A percentile compares a stretch with the other conserved stretches of the same genome.
Evolutionary conservation across 1,284 basidiomycete species (phyloP).

Genomic region (Cutaneotrichosporon sp.): DNA sequence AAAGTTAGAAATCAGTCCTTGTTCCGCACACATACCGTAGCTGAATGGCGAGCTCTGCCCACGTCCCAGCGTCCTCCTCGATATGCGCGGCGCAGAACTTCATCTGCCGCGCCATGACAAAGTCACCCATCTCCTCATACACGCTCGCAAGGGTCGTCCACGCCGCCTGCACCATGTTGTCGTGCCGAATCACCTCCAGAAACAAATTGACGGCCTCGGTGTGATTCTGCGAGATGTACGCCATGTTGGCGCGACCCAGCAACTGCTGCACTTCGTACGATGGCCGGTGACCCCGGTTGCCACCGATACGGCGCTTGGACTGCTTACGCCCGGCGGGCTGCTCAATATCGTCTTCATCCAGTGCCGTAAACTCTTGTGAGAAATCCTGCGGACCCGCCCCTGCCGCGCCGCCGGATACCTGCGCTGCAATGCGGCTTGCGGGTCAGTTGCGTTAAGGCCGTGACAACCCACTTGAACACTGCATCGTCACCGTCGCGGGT

Average conservation of each 20-base stretch:
- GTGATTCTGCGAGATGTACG: constrained; percentile 66
- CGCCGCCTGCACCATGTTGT: constrained; percentile 74
- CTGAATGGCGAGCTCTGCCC: constrained; percentile 71
- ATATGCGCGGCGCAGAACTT: constrained; percentile 88
- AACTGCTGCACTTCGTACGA: constrained; percentile 75
- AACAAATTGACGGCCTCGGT: constrained; percentile 69
- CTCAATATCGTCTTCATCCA: constrained; percentile 30
- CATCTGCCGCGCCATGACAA: constrained; percentile 70
- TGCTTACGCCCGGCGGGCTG: constrained; percentile 3
- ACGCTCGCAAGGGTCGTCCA: constrained; percentile 83
- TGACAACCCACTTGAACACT: constrained; percentile 29
- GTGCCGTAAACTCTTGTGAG: constrained; percentile 21
- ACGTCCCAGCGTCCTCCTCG: constrained; percentile 74
- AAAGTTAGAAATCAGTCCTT: constrained; percentile 2
- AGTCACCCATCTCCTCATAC: constrained; percentile 64
- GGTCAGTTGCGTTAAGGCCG: background rate
- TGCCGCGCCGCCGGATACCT: constrained; percentile 19
- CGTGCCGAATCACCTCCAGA: constrained; percentile 88
- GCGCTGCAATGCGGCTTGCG: constrained; percentile 32
- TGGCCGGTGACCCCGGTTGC: constrained; percentile 53
- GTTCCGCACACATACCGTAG: constrained; percentile 56
- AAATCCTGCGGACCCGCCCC: background rate
- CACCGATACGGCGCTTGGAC: constrained; percentile 1
- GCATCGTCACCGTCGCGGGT: constrained; percentile 19
- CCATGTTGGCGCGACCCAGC: constrained; percentile 80